Conservation (phyloP, 805 yeast species). For the Candida maltosa region DNA sequence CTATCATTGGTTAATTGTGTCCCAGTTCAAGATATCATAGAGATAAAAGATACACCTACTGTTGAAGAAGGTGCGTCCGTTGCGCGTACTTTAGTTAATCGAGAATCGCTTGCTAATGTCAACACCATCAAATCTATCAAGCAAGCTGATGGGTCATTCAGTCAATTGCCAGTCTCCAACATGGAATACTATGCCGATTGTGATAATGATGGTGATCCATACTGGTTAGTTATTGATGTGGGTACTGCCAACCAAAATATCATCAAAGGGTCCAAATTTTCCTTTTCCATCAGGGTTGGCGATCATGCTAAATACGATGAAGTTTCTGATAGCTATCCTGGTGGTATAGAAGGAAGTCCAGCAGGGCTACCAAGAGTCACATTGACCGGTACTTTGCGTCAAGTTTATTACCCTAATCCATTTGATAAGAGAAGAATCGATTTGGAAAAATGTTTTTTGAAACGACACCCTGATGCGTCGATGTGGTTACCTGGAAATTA, state of each 20-base stretch:
- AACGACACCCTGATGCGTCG: slow-evolving; percentile 68
- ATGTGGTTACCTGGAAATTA: slow-evolving; percentile 64
- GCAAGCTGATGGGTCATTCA: slow-evolving; percentile 23
- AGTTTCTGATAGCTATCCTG: slow-evolving; percentile 52
- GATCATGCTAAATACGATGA: slow-evolving; percentile 48
- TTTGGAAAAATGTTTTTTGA: slow-evolving; percentile 46
- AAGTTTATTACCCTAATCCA: slow-evolving; percentile 28
- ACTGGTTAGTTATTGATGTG: slow-evolving; percentile 63
- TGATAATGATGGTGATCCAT: slow-evolving; percentile 60
- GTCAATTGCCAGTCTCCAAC: slow-evolving; percentile 61
- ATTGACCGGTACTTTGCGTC: slow-evolving; percentile 56
- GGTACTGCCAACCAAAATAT: slow-evolving; percentile 64
- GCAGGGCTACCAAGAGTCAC: slow-evolving; percentile 71
- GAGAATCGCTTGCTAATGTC: slow-evolving; percentile 59
- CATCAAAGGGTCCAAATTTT: slow-evolving; percentile 50
- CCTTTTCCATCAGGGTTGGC: slow-evolving; percentile 62
- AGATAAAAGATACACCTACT: slow-evolving; percentile 12
- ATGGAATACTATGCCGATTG: slow-evolving; percentile 77
- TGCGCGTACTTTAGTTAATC: slow-evolving; percentile 56
- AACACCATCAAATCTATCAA: slow-evolving; percentile 42
- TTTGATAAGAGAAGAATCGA: slow-evolving; percentile 16
- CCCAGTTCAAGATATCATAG: slow-evolving; percentile 3
- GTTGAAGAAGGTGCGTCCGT: slow-evolving; percentile 50
- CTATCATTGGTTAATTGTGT: not conserved
- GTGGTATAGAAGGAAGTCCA: slow-evolving; percentile 49